A percentile compares a stretch with the other conserved stretches of the same genome.
Conservation (phyloP, 2,329 filamentous ascomycete species). For the Alternaria atra region DNA sequence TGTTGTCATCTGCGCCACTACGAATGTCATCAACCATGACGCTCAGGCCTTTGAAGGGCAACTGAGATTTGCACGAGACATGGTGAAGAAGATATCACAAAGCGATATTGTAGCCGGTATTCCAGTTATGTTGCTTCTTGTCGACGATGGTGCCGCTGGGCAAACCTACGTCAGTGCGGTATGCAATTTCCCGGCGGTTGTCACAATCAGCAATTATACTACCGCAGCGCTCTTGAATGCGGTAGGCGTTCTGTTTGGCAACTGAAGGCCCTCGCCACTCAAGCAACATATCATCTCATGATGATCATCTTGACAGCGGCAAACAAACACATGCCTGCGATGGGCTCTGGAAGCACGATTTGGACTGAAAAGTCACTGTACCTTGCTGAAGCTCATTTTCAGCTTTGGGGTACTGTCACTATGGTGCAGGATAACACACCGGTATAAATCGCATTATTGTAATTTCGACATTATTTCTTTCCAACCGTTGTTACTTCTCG, state of each 20-base stretch:
- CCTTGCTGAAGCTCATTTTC: not conserved
- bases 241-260: slow-evolving; percentile 39
- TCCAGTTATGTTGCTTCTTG: slow-evolving; percentile 40
- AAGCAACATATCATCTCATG: not conserved
- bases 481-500: too few species aligned
- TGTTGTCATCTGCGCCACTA: slow-evolving; percentile 60
- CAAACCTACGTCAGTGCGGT: slow-evolving; percentile 32
- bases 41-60: slow-evolving; percentile 42
- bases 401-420: not conserved
- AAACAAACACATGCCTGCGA: not conserved
- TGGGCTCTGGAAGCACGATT: not conserved
- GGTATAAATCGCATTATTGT: not conserved
- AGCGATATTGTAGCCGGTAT: slow-evolving; percentile 25
- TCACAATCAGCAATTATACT: slow-evolving; percentile 42
- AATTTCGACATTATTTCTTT: not conserved
- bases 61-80: slow-evolving; percentile 38
- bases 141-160: slow-evolving; percentile 26
- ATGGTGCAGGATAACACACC: not conserved
- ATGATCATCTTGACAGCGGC: accelerated
- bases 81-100: slow-evolving; percentile 27
- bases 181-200: slow-evolving; percentile 38
- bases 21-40: slow-evolving; percentile 36
- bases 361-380: not conserved
- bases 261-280: not conserved
- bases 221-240: slow-evolving; percentile 36